These are phyloP conservation scores for Gaeumannomyces tritici DNA, from an alignment of 2,329 filamentous ascomycete genomes.

Conservation along the genomic window DNA sequence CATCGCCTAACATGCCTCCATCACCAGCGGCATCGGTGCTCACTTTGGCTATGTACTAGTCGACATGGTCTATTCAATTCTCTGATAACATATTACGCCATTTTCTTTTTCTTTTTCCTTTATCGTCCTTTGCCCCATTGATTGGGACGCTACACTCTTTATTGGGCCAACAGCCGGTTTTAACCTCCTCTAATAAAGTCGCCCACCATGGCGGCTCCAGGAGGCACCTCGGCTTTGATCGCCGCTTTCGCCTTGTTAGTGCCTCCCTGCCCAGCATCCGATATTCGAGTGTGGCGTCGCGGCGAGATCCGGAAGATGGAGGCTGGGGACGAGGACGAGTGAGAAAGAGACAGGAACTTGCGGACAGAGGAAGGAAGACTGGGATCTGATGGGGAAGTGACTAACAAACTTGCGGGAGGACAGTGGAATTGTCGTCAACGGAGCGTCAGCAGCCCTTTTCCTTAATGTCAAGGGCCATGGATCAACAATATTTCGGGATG, in stretches of 20 bases:
- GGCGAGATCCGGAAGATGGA: not conserved
- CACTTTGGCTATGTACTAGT: not conserved
- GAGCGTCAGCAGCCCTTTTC: conserved; percentile 36
- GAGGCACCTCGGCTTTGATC: conserved; percentile 36
- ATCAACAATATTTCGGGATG: conserved; percentile 41
- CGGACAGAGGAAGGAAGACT: not conserved
- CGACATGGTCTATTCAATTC: not conserved
- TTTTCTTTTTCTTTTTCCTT: conserved; percentile 3
- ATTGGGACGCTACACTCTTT: conserved; percentile 24
- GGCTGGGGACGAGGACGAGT: not conserved
- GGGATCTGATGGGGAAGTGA: not conserved
- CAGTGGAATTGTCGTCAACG: conserved; percentile 44
- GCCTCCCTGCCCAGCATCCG: not conserved
- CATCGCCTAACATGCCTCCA: not conserved
- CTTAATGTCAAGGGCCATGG: conserved; percentile 36
- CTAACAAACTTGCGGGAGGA: conserved; percentile 14
- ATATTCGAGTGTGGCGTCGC: not conserved
- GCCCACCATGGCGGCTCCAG: conserved; percentile 33
- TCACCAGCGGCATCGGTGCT: conserved; percentile 1
- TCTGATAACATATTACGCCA: conserved; percentile 1
- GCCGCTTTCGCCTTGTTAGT: conserved; percentile 47
- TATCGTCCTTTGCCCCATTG: conserved; percentile 32
- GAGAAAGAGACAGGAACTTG: not conserved
- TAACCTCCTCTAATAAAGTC: conserved; percentile 6
- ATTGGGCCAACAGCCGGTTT: conserved; percentile 14